Conservation (phyloP, 108 stramenopile genomes). For the Nitzschia inconspicua region DNA sequence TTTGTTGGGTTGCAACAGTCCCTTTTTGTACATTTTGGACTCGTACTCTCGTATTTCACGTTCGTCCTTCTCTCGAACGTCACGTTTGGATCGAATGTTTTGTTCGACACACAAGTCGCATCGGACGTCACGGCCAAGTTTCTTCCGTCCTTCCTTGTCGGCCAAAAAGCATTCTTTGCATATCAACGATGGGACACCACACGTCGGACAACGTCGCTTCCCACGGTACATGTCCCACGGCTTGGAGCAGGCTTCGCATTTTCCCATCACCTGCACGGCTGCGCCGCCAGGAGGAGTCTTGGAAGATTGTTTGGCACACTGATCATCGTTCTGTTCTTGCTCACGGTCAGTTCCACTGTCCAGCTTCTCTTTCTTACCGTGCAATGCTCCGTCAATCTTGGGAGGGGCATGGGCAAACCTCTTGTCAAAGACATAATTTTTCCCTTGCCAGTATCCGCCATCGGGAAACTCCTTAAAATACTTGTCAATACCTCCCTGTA, state of each 20-base stretch:
- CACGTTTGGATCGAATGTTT: constrained; percentile 45
- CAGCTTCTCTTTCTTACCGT: constrained; percentile 19
- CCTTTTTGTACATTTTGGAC: constrained; percentile 33
- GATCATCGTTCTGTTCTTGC: constrained; percentile 8
- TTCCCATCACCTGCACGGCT: constrained; percentile 49
- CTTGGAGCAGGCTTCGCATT: constrained; percentile 79
- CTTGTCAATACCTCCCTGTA: constrained; percentile 85
- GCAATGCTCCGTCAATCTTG: constrained; percentile 43
- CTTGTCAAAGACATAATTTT: constrained; percentile 87
- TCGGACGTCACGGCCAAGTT: constrained; percentile 39
- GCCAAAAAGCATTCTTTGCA: constrained; percentile 69
- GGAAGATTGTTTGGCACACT: not conserved
- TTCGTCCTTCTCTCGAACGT: constrained; percentile 41
- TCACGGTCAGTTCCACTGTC: constrained; percentile 14
- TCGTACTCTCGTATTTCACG: constrained; percentile 52
- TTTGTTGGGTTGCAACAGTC: constrained; percentile 18
- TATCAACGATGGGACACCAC: constrained; percentile 85
- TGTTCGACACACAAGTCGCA: constrained; percentile 70
- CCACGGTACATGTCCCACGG: constrained; percentile 93
- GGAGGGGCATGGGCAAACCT: constrained; percentile 86
- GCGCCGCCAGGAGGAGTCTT: constrained; percentile 1
- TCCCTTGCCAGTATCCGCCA: constrained; percentile 86
- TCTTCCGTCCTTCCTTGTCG: constrained; percentile 36
- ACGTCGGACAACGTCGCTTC: constrained; percentile 86
- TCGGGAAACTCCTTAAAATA: constrained; percentile 83